A percentile compares a stretch with the other conserved stretches of the same genome.
Evolutionary conservation across 371 early-diverging fungal species (phyloP).

Genomic region (Entomophthora muscae): DNA sequence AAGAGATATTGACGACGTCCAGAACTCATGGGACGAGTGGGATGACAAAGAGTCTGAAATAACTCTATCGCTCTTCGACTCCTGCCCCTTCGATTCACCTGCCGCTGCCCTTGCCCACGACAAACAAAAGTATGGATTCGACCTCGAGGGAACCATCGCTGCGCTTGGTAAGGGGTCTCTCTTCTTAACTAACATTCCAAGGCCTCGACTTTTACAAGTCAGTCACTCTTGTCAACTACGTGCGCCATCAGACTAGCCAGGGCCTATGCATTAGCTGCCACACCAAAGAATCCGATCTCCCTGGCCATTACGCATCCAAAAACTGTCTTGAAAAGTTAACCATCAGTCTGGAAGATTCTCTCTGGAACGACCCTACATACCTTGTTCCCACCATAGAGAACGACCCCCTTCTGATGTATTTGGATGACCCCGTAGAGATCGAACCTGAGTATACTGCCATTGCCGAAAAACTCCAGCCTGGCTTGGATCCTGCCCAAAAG

Average conservation of each 20-base stretch:
- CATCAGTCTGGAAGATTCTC: neutral
- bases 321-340: neutral
- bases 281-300: conserved; percentile 13
- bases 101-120: conserved; percentile 53
- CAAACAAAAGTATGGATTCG: conserved; percentile 50
- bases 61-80: conserved; percentile 62
- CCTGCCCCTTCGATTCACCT: conserved; percentile 33
- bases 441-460: conserved; percentile 9
- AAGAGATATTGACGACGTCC: conserved; percentile 31
- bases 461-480: conserved; percentile 4
- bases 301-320: neutral
- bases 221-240: conserved; percentile 71
- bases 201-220: conserved; percentile 68
- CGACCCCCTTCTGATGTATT: conserved; percentile 68
- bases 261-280: conserved; percentile 55
- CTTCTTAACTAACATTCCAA: conserved; percentile 9
- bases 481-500: neutral
- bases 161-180: conserved; percentile 18
- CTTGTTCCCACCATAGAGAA: conserved; percentile 68
- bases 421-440: conserved; percentile 43
- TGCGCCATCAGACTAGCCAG: conserved; percentile 50
- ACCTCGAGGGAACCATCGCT: conserved; percentile 36
- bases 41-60: conserved; percentile 42
- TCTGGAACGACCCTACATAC: conserved; percentile 16
- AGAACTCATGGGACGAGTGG: conserved; percentile 64